phyloP scores from a whole-genome alignment of 441 rosid genomes.

The Pelargonium cotyledonis region DNA sequence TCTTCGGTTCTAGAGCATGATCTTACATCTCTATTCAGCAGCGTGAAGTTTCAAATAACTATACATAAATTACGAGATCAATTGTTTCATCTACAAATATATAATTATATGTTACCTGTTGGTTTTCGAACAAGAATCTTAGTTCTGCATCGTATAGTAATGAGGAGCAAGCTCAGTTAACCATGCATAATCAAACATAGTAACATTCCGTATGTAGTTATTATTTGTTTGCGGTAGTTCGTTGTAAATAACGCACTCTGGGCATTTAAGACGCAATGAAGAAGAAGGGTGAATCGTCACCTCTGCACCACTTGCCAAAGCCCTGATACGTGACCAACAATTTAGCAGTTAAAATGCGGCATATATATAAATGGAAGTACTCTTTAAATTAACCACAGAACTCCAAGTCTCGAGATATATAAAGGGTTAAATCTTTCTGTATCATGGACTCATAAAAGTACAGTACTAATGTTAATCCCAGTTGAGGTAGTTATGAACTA shows the following conservation, averaged over 20 bases:
- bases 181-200: conserved; percentile 77
- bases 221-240: conserved; percentile 77
- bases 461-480: too few relatives aligned
- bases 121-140: conserved; percentile 19
- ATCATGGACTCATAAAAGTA: too few relatives aligned
- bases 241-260: conserved; percentile 74
- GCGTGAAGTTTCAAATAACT: too few relatives aligned
- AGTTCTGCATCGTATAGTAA: conserved; percentile 48
- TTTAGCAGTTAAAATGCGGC: not conserved
- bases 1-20: too few relatives aligned
- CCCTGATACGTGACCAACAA: conserved; percentile 35
- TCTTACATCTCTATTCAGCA: too few relatives aligned
- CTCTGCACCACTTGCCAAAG: conserved; percentile 68
- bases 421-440: too few relatives aligned
- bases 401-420: too few relatives aligned
- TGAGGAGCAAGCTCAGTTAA: conserved; percentile 85
- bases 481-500: too few relatives aligned
- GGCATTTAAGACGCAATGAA: conserved; percentile 20
- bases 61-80: too few relatives aligned
- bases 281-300: conserved; percentile 91
- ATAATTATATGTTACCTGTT: conserved; percentile 10
- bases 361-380: too few relatives aligned
- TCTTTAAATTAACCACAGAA: too few relatives aligned
- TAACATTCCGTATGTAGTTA: conserved; percentile 69
- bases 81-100: too few relatives aligned